Conservation (phyloP, 2,329 filamentous ascomycete genomes). For the Plectosphaerella sp. region DNA sequence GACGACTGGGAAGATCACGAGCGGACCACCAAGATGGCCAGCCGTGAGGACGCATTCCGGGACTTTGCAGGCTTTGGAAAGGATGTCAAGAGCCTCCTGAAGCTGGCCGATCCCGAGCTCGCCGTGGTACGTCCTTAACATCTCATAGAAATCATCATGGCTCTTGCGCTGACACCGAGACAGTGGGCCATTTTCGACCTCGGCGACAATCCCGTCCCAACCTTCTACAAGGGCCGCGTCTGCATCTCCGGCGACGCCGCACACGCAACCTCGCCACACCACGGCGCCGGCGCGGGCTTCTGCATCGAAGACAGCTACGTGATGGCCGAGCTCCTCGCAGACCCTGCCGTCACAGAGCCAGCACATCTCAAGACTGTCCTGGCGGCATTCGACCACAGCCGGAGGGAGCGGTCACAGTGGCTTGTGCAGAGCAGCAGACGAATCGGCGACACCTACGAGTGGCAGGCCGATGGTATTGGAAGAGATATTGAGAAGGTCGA, state of each 20-base stretch:
- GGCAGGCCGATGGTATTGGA: slow-evolving; percentile 22
- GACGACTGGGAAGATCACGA: slow-evolving; percentile 20
- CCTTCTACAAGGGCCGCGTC: slow-evolving; percentile 36
- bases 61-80: slow-evolving; percentile 29
- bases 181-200: slow-evolving; percentile 44
- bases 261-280: slow-evolving; percentile 57
- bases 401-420: slow-evolving; percentile 43
- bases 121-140: slow-evolving; percentile 16
- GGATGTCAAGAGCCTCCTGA: slow-evolving; percentile 22
- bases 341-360: slow-evolving; percentile 25
- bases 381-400: slow-evolving; percentile 40
- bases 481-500: slow-evolving; percentile 1
- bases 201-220: slow-evolving; percentile 34
- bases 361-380: slow-evolving; percentile 39
- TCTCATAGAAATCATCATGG: neutral
- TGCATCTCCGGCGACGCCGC: slow-evolving; percentile 53
- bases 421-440: slow-evolving; percentile 45
- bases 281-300: slow-evolving; percentile 54
- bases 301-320: slow-evolving; percentile 49
- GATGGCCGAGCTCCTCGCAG: slow-evolving; percentile 39
- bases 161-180: neutral
- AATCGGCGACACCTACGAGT: slow-evolving; percentile 38
- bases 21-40: slow-evolving; percentile 15
- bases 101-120: slow-evolving; percentile 20
- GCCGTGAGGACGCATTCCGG: slow-evolving; percentile 23